Evolutionary conservation across 129 eudicot genomes (phyloP).

Genomic region (Helianthus annuus): DNA sequence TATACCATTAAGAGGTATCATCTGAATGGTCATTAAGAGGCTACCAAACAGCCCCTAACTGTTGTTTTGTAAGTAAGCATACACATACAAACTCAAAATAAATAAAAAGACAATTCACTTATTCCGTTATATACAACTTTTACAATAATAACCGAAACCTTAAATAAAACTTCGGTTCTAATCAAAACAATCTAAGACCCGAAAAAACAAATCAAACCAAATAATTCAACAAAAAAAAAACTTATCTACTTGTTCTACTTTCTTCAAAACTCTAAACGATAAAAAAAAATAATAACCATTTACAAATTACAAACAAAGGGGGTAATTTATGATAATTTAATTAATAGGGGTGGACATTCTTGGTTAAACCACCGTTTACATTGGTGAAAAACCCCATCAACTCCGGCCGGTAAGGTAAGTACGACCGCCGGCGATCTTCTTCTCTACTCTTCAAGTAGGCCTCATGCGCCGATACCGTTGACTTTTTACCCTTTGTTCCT

Average conservation of each 20-base stretch:
- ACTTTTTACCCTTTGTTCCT: constrained; percentile 37
- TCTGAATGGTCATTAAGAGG: no score
- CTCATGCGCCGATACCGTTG: constrained; percentile 55
- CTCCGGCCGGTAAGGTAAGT: constrained; percentile 70
- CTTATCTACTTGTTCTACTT: neutral
- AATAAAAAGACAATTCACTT: no score
- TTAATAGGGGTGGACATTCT: constrained; percentile 75
- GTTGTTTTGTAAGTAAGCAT: no score
- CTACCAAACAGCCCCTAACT: no score
- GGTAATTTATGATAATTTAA: no score
- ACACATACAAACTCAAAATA: no score
- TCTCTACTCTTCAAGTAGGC: constrained; percentile 50
- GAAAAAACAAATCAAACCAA: neutral
- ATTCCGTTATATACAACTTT: neutral
- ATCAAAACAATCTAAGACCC: neutral
- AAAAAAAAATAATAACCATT: neutral
- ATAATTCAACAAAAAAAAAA: neutral
- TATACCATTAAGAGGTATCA: no score
- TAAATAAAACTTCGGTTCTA: neutral
- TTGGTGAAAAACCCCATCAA: constrained; percentile 74
- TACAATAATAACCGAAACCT: neutral
- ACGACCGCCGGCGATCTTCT: constrained; percentile 59
- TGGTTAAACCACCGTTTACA: constrained; percentile 63
- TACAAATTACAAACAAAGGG: neutral
- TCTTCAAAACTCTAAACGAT: neutral